Evolutionary conservation across 2,329 filamentous ascomycete genomes (phyloP).

Genomic region (Fusarium mundagurra): DNA sequence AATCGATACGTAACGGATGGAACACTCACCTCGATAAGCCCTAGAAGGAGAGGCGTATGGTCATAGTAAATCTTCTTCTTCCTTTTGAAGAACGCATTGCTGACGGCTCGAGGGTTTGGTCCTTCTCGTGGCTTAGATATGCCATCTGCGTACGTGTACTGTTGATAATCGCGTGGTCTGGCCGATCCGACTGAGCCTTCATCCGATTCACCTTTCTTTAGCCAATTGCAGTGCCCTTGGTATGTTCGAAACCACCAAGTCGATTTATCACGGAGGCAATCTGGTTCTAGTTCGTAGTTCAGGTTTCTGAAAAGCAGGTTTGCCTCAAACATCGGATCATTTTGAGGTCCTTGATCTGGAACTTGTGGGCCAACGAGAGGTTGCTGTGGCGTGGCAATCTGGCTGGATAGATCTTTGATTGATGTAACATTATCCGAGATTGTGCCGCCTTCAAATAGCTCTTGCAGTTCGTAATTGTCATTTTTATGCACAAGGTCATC

Average conservation of each 20-base stretch:
- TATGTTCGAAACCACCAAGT: neutral
- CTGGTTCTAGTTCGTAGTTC: neutral
- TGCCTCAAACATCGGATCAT: neutral
- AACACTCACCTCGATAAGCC: accelerated
- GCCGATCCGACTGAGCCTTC: neutral
- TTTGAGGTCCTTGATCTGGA: accelerated
- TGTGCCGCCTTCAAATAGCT: accelerated
- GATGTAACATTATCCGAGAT: accelerated
- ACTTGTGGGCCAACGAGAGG: neutral
- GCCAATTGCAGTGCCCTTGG: neutral
- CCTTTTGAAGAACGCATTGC: neutral
- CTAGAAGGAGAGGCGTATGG: neutral
- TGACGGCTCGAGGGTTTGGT: accelerated
- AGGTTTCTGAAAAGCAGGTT: neutral
- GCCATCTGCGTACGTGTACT: neutral
- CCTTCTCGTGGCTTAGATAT: accelerated
- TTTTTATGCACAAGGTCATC: accelerated
- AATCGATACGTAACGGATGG: accelerated
- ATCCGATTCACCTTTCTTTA: neutral
- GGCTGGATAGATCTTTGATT: accelerated
- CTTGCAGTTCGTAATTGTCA: accelerated
- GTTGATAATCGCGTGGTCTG: neutral
- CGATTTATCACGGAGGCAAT: accelerated
- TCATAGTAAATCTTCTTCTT: neutral
- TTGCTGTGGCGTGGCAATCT: neutral